Percentiles rank a stretch among this genome's conserved stretches.
Conservation (phyloP, 495 filamentous ascomycete genomes). For the Penicillium subrubescens region DNA sequence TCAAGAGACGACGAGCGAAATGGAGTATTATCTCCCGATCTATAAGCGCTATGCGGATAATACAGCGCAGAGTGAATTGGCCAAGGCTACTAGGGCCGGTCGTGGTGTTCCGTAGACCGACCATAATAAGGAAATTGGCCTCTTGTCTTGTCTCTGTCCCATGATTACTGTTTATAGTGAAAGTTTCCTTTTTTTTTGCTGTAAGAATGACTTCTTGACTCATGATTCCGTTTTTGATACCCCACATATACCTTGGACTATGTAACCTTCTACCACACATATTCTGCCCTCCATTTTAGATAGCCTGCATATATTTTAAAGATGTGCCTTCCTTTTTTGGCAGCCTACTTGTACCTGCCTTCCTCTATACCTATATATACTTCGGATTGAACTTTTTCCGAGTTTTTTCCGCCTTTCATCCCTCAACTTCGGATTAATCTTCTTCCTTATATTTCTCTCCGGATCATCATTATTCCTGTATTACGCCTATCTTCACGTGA, state of each 20-base stretch:
- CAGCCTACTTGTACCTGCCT: not conserved
- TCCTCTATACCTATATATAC: not conserved
- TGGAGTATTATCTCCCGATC: constrained; percentile 60
- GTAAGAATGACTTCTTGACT: too few relatives aligned
- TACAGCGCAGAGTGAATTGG: constrained; percentile 69
- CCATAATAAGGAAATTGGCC: not conserved
- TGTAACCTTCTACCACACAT: too few relatives aligned
- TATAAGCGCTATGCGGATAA: constrained; percentile 74
- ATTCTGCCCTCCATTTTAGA: too few relatives aligned
- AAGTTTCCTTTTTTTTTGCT: not conserved
- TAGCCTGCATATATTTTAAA: too few relatives aligned
- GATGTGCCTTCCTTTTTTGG: not conserved
- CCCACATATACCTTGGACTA: not conserved
- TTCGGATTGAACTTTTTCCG: not conserved
- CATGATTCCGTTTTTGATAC: not conserved
- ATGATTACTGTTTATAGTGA: not conserved
- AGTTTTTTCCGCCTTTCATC: not conserved
- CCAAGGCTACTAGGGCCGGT: constrained; percentile 65
- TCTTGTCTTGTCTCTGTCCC: not conserved
- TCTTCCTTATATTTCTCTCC: too few relatives aligned
- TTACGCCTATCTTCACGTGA: constrained; percentile 9
- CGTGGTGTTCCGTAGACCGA: constrained; percentile 57
- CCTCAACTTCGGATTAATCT: not conserved
- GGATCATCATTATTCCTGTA: too few relatives aligned
- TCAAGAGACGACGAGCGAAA: constrained; percentile 62